Conservation (phyloP, 176 grass and related monocot genomes). For the Eragrostis curvula region DNA sequence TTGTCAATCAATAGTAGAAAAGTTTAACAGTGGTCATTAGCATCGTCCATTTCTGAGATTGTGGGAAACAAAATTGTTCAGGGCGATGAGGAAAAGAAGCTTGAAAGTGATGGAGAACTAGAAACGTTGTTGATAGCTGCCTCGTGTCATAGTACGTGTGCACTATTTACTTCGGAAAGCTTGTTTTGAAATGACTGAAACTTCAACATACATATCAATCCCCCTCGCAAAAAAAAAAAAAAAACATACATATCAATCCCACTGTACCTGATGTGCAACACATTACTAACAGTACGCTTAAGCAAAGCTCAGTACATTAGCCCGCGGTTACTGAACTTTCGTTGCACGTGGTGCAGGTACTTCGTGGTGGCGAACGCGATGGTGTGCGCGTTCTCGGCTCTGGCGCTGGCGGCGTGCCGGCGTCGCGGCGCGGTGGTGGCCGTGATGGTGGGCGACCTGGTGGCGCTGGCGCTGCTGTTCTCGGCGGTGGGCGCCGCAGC, state of each 20-base stretch:
- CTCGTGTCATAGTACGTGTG: no score
- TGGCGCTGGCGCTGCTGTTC: slow-evolving; percentile 63
- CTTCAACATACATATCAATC: no score
- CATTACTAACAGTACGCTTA: no score
- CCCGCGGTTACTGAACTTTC: no score
- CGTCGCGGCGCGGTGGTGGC: slow-evolving; percentile 11
- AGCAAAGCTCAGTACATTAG: not conserved
- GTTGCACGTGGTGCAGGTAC: slow-evolving; percentile 33
- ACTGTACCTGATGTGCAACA: no score
- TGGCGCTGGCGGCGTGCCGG: slow-evolving; percentile 33
- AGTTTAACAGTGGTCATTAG: not conserved
- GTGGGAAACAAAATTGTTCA: not conserved
- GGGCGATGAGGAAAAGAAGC: not conserved
- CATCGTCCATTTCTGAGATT: not conserved
- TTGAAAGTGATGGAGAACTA: not conserved
- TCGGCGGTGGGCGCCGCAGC: slow-evolving; percentile 50
- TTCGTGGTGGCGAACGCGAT: slow-evolving; percentile 57
- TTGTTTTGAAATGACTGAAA: no score
- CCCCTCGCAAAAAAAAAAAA: no score
- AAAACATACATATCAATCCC: no score
- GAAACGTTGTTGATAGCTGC: not conserved
- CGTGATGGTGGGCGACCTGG: slow-evolving; percentile 46
- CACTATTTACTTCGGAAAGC: no score
- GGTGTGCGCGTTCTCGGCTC: slow-evolving; percentile 47
- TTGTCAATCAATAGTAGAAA: no score